Evolutionary conservation across 805 yeast species (phyloP).

Genomic region (Candida ipomoeae): DNA sequence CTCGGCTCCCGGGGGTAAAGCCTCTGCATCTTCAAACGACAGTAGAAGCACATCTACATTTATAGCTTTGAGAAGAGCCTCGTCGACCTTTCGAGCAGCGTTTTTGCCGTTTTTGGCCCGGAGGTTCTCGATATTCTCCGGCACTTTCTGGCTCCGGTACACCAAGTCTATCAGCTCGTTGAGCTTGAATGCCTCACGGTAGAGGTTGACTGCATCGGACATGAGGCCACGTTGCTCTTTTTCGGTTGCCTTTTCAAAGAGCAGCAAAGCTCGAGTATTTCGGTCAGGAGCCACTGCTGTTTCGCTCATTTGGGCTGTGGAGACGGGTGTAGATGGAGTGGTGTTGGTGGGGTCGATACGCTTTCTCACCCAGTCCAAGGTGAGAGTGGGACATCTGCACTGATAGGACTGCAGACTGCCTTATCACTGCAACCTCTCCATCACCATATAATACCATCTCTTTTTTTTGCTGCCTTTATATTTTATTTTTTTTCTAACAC

Average conservation of each 20-base stretch:
- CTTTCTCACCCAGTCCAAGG: not conserved
- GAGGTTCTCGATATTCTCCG: conserved; percentile 28
- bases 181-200: conserved; percentile 66
- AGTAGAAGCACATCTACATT: conserved; percentile 39
- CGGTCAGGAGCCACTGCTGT: not conserved
- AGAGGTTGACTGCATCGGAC: conserved; percentile 75
- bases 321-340: not conserved
- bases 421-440: too few relatives aligned
- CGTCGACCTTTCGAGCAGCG: conserved; percentile 30
- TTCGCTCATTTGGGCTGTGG: not conserved
- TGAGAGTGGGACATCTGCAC: too few relatives aligned
- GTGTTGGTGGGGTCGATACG: not conserved
- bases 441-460: too few relatives aligned
- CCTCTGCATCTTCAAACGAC: conserved; percentile 30
- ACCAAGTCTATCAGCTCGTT: conserved; percentile 59
- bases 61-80: conserved; percentile 32
- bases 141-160: conserved; percentile 55
- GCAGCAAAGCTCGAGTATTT: conserved; percentile 46
- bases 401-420: too few relatives aligned
- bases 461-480: too few relatives aligned
- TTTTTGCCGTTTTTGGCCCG: conserved; percentile 27
- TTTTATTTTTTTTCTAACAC: too few relatives aligned
- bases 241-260: conserved; percentile 66
- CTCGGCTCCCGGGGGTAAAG: conserved; percentile 16
- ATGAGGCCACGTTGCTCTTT: conserved; percentile 71